Base-by-base conservation (phyloP, 768 basidiomycete species). In the Porphyrellus cyaneotinctus region DNA sequence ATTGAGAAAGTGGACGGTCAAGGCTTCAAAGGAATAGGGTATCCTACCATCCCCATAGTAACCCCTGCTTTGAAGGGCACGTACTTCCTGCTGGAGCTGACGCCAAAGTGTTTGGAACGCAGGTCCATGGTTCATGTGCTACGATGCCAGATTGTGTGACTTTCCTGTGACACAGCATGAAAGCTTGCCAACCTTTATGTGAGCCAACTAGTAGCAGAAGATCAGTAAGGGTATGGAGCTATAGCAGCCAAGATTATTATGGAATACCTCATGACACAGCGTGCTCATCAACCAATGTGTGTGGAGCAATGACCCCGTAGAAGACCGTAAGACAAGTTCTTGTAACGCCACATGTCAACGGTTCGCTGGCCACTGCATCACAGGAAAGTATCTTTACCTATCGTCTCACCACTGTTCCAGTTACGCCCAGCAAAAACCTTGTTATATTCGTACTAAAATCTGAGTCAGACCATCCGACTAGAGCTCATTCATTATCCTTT, bases 71-170 rank as follows among this genome's bases (percentile, higher is more conserved):
- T 91, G 89, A n/a, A 92, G 74, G 23, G 75, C 75, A 30, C 80
- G 73, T 5, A 91, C 86, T 64, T 92, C 87, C 26, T 68, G 69
- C 26, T 78, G 72, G 15, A 93, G 78, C 56, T 76, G 79, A 28
- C 70, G 74, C 87, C 91, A 91, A 3, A 91, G 74, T 12, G 79
- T 74, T 70, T 91, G 89, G 65, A 93, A 93, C 0, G 74, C 81
- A 7, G 81, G 72, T 0, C 87, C 86, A 59, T 93, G 91, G 58
- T 92, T 76, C 87, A 86, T 86, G 66, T 92, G 84, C 88, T 91
- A 28, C 12, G 15, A 41, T 32, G 14, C 20, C 23, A 42, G 11
- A 33, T 17, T 46, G 35, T 46, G 35, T 41, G 9, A 58, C 49
- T 43, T 6, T 18, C 20, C n/a, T 24, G 28, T 36, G 6, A 43